Conservation (phyloP, 805 yeast genomes). For the Suhomyces canberraensis region DNA sequence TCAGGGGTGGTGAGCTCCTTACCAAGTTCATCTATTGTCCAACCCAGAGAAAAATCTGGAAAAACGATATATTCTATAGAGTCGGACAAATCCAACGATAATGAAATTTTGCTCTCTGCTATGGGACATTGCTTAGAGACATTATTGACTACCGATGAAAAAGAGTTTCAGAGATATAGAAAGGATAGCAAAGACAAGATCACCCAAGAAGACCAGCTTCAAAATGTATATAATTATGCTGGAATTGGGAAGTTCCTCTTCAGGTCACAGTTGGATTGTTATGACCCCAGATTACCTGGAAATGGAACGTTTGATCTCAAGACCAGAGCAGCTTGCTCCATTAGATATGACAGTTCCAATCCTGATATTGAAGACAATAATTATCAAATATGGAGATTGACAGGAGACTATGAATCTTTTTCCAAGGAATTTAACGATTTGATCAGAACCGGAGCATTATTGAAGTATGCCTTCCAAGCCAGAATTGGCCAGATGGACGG, state of each 20-base stretch:
- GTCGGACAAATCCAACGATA: constrained; percentile 62
- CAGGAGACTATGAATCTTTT: constrained; percentile 75
- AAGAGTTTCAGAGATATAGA: constrained; percentile 43
- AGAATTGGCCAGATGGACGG: constrained; percentile 97
- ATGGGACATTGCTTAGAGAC: constrained; percentile 81
- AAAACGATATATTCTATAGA: constrained; percentile 57
- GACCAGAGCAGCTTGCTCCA: constrained; percentile 85
- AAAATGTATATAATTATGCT: constrained; percentile 66
- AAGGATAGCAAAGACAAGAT: constrained; percentile 12
- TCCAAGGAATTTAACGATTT: constrained; percentile 78
- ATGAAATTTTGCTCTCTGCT: constrained; percentile 64
- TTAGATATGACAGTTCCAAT: constrained; percentile 71
- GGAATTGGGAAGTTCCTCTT: constrained; percentile 63
- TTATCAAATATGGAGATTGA: constrained; percentile 60
- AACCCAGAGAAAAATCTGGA: constrained; percentile 29
- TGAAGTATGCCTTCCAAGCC: constrained; percentile 88
- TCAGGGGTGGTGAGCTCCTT: constrained; percentile 10
- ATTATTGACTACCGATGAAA: constrained; percentile 59
- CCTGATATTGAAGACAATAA: constrained; percentile 55
- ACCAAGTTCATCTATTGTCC: constrained; percentile 56
- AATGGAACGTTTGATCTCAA: constrained; percentile 90
- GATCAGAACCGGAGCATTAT: constrained; percentile 62
- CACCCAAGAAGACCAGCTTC: constrained; percentile 13
- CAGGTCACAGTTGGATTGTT: constrained; percentile 90
- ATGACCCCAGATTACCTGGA: constrained; percentile 74